phyloP scores from a whole-genome alignment of 345 rosid species.

The Syzygium grande region DNA sequence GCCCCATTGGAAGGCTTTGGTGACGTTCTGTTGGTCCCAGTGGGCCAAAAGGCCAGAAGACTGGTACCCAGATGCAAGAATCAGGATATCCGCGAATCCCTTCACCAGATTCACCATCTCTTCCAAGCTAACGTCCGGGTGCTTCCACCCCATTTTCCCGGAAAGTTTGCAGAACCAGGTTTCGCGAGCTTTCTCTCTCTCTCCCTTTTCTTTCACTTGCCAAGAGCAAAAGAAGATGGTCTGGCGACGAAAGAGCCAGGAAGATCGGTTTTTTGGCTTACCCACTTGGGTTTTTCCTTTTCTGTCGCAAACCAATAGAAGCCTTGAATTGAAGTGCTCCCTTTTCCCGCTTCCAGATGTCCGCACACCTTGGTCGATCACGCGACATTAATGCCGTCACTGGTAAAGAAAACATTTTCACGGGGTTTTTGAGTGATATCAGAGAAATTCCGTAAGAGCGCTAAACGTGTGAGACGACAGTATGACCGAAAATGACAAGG shows the following conservation, averaged over 20 bases:
- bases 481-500: too few species aligned
- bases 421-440: neutral
- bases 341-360: neutral
- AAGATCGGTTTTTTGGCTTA: neutral
- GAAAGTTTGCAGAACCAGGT: neutral
- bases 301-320: neutral
- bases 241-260: neutral
- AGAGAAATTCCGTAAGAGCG: neutral
- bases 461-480: neutral
- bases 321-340: neutral
- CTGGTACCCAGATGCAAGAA: constrained; percentile 74
- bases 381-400: neutral
- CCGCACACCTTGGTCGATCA: neutral
- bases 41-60: constrained; percentile 61
- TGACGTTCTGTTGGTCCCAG: constrained; percentile 58
- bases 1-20: constrained; percentile 67
- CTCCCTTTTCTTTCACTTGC: neutral
- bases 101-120: constrained; percentile 50
- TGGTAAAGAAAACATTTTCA: neutral
- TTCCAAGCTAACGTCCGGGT: constrained; percentile 46
- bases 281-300: neutral
- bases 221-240: neutral
- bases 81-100: constrained; percentile 70
- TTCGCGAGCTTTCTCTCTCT: neutral
- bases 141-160: constrained; percentile 55